Evolutionary conservation across 345 rosid genomes (phyloP).

Genomic region (Boechera stricta): DNA sequence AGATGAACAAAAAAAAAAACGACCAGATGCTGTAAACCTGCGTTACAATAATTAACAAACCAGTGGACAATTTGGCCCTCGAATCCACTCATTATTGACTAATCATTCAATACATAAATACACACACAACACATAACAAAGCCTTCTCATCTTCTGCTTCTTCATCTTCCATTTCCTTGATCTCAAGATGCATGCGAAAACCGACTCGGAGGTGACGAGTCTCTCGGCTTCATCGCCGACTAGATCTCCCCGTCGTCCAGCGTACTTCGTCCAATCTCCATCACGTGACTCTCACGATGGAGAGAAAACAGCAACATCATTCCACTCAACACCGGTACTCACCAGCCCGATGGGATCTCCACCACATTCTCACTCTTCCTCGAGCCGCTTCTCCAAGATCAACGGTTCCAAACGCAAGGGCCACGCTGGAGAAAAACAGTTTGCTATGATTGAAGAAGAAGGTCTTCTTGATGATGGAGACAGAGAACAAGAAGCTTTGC

Average conservation of each 20-base stretch:
- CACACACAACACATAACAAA: background rate
- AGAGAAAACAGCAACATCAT: slow-evolving; percentile 84
- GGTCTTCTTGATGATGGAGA: slow-evolving; percentile 88
- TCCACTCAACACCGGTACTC: slow-evolving; percentile 91
- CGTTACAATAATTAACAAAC: slow-evolving; percentile 3
- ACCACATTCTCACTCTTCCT: slow-evolving; percentile 89
- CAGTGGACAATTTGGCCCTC: background rate
- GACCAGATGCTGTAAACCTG: background rate
- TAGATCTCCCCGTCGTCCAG: slow-evolving; percentile 91
- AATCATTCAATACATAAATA: slow-evolving; percentile 13
- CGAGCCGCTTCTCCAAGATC: slow-evolving; percentile 84
- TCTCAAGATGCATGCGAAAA: slow-evolving; percentile 80
- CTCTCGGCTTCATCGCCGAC: slow-evolving; percentile 84
- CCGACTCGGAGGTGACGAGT: slow-evolving; percentile 95
- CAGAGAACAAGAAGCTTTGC: slow-evolving; percentile 50
- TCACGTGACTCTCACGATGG: slow-evolving; percentile 98
- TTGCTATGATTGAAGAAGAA: slow-evolving; percentile 86
- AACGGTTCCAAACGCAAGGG: slow-evolving; percentile 56
- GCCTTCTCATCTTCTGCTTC: background rate
- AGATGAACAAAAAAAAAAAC: background rate
- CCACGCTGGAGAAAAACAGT: slow-evolving; percentile 55
- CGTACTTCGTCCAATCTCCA: slow-evolving; percentile 91
- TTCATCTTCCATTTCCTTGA: slow-evolving; percentile 8
- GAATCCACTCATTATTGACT: slow-evolving; percentile 22
- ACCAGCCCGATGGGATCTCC: slow-evolving; percentile 89